Conservation (phyloP, 2,329 filamentous ascomycete genomes). For the Westerdykella ornata region DNA sequence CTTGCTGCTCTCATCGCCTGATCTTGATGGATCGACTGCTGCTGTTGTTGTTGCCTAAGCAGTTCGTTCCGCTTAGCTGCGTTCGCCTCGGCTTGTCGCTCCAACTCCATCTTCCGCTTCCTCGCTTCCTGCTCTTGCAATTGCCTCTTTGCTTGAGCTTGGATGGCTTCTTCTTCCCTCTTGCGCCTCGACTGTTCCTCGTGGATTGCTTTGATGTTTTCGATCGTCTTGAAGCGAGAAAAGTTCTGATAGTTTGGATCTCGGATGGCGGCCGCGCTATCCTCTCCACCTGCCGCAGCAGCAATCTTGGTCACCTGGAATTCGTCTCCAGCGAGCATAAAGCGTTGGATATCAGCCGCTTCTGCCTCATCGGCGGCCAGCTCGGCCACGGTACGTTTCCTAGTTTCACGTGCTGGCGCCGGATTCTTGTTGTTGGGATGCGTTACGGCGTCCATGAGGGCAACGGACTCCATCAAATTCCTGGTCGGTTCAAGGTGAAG, state of each 20-base stretch:
- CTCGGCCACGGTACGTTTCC: slow-evolving; percentile 91
- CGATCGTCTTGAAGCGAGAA: slow-evolving; percentile 84
- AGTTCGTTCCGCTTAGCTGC: slow-evolving; percentile 36
- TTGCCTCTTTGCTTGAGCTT: slow-evolving; percentile 37
- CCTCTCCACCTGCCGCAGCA: slow-evolving; percentile 57
- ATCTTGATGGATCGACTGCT: slow-evolving; percentile 43
- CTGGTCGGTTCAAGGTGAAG: slow-evolving; percentile 72
- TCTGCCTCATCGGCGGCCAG: slow-evolving; percentile 91
- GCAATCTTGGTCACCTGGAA: slow-evolving; percentile 57
- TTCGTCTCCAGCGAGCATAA: slow-evolving; percentile 89
- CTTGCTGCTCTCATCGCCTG: slow-evolving; percentile 35
- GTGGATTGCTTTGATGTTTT: slow-evolving; percentile 72
- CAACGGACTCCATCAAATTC: slow-evolving; percentile 61
- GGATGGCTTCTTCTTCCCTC: slow-evolving; percentile 51
- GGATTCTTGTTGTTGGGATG: slow-evolving; percentile 71
- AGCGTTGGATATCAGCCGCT: slow-evolving; percentile 80
- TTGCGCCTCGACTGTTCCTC: slow-evolving; percentile 58
- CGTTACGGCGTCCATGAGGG: slow-evolving; percentile 62
- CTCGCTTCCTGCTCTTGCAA: slow-evolving; percentile 66
- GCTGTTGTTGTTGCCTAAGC: slow-evolving; percentile 46
- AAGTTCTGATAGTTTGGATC: slow-evolving; percentile 79
- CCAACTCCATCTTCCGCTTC: slow-evolving; percentile 31
- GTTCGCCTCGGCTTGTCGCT: slow-evolving; percentile 37
- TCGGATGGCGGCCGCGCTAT: slow-evolving; percentile 50
- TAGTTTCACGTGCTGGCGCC: slow-evolving; percentile 75